Base-by-base conservation (phyloP, 768 basidiomycete species). In the Phlebiopsis flavidoalba region DNA sequence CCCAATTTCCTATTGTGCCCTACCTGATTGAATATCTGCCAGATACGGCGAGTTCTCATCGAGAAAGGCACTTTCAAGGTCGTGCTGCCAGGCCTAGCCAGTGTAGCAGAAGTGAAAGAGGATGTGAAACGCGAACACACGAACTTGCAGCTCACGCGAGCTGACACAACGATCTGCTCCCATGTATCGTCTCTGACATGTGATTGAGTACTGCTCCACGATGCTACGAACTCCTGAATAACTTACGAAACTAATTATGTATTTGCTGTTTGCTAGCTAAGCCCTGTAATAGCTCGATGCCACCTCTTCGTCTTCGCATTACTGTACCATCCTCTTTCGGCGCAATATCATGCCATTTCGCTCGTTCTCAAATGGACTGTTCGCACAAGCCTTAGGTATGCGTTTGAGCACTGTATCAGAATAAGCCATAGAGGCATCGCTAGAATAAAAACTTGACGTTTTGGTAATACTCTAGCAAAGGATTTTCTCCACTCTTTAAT, bases 361-460 rank as follows among this genome's bases (percentile, higher is more conserved):
- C 40, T 43, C 40, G 40, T 31, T 31, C 26, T 31, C 26, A 31
- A 31, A 31, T 31, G 2, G 6, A 31, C 6, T 31, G 26, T 31
- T 31, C 6, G 26, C 26, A 31, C 26, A 31, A 31, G 26, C 6
- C 2, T 31, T 2, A 31, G 6, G 6, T 31, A 31, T 31, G 26
- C 26, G 26, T 31, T 31, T 31, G 26, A 31, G 26, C 26, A 31
- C 26, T 31, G 26, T 31, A 31, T 31, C 6, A 31, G 26, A 2
- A 31, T 31, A 31, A 6, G 26, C 26, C 26, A 31, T 2, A 6
- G 26, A 31, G 26, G 26, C 12, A 10, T 43, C 12, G 22, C 52
- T 54, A 96, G 66, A 96, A 96, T 69, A 96, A 77, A 70, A 97
- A 87, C 73, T 95, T 94, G 62, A 95, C 95, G 75, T 97, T 97